Base-by-base conservation (phyloP, 305 asterid genomes). In the Fraxinus nigra region DNA sequence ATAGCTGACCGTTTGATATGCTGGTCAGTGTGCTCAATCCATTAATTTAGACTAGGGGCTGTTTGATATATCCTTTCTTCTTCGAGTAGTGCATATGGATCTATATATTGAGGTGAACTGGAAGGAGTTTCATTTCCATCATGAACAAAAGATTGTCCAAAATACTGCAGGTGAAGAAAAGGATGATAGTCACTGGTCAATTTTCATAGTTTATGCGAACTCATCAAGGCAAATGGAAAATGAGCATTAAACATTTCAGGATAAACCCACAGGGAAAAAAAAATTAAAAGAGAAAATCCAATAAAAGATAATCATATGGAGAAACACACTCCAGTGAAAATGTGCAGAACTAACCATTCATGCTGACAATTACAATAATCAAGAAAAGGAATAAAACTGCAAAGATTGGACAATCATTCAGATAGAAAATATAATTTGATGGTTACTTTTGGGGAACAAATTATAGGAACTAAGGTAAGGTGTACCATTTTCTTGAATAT, bases 11-110 rank as follows among this genome's bases (percentile, higher is more conserved):
- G 18, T 61, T 61, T 10, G 35, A 65, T 18, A 65, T 26, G 73
- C 35, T 11, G 73, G 18, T 65, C 18, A 11, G 35, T 65, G 78
- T 11, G 74, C 67, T 54, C 33, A 14, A 76, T 76, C 79, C 87
- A 85, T 92, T 93, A 90, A 37, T 92, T 89, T 73, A 90, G 90
- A 77, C 78, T 91, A 70, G 97, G 95, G 20, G 95, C 93, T 40
- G 88, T 84, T 81, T 86, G 85, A 8, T 94, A 91, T 78, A 93
- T 89, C 89, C 91, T 89, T 70, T 93, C 90, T 77, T 92, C 97
- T 90, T 93, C 97, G 34, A 94, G 97, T 69, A 95, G 91, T 43
- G 78, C 92, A 77, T 94, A 94, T 7, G 99, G 98, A 86, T 94
- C 97, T 9, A 90, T 54, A 14, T 93, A 93, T 67, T 83, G 94